Percentiles rank a stretch among this genome's conserved stretches.
These are phyloP conservation scores for Cerioporus squamosus DNA, from an alignment of 1,284 basidiomycete genomes.

Conservation along the genomic window DNA sequence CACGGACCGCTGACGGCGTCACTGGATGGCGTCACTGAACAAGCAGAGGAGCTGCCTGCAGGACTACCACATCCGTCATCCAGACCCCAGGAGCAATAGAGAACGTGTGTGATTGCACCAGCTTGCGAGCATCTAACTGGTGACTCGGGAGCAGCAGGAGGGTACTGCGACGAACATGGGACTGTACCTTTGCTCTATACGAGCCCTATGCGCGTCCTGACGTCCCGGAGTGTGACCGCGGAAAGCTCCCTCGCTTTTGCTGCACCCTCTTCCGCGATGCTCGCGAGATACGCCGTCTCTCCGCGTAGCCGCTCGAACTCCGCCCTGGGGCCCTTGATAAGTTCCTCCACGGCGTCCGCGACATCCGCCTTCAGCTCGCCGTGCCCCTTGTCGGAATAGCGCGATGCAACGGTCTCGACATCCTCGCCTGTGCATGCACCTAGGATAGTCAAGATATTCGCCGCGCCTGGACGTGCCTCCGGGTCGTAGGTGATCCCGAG, in stretches of 20 bases:
- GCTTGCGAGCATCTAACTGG: no score
- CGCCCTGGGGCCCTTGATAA: constrained; percentile 69
- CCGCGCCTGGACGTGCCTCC: constrained; percentile 74
- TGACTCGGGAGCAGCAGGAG: background rate
- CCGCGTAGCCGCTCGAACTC: constrained; percentile 69
- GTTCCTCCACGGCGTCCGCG: constrained; percentile 72
- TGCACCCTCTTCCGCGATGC: constrained; percentile 70
- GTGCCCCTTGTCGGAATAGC: constrained; percentile 64
- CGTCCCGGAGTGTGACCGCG: constrained; percentile 65
- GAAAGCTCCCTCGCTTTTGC: constrained; percentile 67
- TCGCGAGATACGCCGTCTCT: constrained; percentile 66
- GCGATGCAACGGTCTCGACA: constrained; percentile 49
- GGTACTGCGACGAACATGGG: background rate
- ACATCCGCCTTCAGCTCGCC: constrained; percentile 77
- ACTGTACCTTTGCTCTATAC: constrained; percentile 3
- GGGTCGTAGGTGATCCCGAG: constrained; percentile 81
- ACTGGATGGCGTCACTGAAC: no score
- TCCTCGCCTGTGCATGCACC: constrained; percentile 65
- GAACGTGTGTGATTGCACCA: no score
- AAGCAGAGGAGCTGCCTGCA: no score
- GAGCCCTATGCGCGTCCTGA: constrained; percentile 73
- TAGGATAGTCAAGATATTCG: constrained; percentile 84
- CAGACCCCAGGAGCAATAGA: no score
- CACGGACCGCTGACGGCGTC: no score
- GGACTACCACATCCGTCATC: no score